phyloP scores from a whole-genome alignment of 345 rosid genomes.

The Carallia brachiata region DNA sequence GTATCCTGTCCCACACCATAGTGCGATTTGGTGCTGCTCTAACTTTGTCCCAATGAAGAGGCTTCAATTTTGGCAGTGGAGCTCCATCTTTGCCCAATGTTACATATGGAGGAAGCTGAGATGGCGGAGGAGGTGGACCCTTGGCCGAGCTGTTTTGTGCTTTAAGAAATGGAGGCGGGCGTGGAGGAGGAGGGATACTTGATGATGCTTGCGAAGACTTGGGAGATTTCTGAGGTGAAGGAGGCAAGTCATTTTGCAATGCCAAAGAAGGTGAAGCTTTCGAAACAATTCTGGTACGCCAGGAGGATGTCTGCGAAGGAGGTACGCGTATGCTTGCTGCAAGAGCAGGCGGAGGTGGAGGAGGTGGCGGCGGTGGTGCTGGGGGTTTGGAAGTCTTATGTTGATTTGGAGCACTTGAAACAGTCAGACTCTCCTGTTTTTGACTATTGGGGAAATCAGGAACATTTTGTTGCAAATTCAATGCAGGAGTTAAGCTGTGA shows the following conservation, averaged over 20 bases:
- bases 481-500: neutral
- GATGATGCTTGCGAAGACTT: slow-evolving; percentile 17
- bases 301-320: slow-evolving; percentile 12
- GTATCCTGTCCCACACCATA: slow-evolving; percentile 93
- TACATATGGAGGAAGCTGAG: slow-evolving; percentile 39
- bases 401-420: slow-evolving; percentile 11
- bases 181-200: slow-evolving; percentile 55
- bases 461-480: neutral
- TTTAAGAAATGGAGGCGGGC: slow-evolving; percentile 53
- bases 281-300: slow-evolving; percentile 12
- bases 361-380: slow-evolving; percentile 36
- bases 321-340: slow-evolving; percentile 12
- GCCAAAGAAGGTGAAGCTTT: slow-evolving; percentile 31
- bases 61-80: slow-evolving; percentile 84
- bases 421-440: neutral
- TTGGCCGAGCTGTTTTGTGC: slow-evolving; percentile 29
- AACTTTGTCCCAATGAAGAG: slow-evolving; percentile 99
- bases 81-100: slow-evolving; percentile 70
- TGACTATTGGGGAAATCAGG: slow-evolving; percentile 10
- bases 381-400: slow-evolving; percentile 18
- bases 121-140: slow-evolving; percentile 73
- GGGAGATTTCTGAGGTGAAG: slow-evolving; percentile 29
- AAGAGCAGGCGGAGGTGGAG: slow-evolving; percentile 35
- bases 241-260: slow-evolving; percentile 10
- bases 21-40: slow-evolving; percentile 80